Percentiles rank a stretch among this genome's conserved stretches.
Evolutionary conservation across 257 asterid species (phyloP).

Genomic region (Nicotiana knightiana): DNA sequence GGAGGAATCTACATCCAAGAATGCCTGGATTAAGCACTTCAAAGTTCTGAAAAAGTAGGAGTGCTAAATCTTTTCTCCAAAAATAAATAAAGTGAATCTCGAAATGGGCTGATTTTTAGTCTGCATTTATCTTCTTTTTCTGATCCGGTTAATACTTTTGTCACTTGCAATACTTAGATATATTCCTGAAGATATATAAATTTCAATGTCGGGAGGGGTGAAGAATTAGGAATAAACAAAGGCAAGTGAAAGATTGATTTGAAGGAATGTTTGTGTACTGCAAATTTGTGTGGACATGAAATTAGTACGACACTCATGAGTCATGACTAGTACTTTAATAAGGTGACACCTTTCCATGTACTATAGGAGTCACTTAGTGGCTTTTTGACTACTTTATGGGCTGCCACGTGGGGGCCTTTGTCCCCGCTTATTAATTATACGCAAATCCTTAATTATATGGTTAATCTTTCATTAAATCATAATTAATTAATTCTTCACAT

Average conservation of each 20-base stretch:
- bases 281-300: background rate
- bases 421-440: no score
- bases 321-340: no score
- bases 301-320: background rate
- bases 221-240: background rate
- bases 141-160: background rate
- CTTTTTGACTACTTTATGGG: no score
- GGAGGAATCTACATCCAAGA: no score
- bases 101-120: background rate
- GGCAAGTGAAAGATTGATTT: background rate
- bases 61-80: background rate
- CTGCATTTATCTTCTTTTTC: background rate
- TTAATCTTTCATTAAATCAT: no score
- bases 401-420: no score
- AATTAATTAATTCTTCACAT: no score
- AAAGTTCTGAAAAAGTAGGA: background rate
- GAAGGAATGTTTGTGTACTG: background rate
- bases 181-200: background rate
- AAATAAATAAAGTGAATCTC: background rate
- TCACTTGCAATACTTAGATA: background rate
- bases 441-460: no score
- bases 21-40: no score
- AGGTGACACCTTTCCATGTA: no score
- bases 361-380: no score
- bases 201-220: background rate